A percentile compares a stretch with the other conserved stretches of the same genome.
Conservation (phyloP, 202 grass and related monocot genomes). For the Miscanthus sacchariflorus region DNA sequence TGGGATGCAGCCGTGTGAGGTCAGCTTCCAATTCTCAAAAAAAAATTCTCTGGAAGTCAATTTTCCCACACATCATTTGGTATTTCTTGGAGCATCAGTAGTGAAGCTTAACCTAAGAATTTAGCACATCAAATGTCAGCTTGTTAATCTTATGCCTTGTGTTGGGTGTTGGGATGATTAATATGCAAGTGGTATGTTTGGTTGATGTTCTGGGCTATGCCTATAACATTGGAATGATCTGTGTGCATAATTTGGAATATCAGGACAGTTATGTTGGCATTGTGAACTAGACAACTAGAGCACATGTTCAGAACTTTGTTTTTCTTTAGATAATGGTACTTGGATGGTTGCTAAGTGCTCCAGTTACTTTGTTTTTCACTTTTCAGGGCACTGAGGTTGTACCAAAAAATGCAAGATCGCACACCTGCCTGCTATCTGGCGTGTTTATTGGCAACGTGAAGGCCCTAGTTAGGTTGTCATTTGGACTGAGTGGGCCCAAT, state of each 20-base stretch:
- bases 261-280: background rate
- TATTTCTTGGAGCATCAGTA: slow-evolving; percentile 25
- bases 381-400: slow-evolving; percentile 75
- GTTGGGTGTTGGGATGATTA: background rate
- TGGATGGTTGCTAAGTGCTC: slow-evolving; percentile 11
- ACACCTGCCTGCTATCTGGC: slow-evolving; percentile 72
- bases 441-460: slow-evolving; percentile 63
- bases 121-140: background rate
- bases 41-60: background rate
- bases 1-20: slow-evolving; percentile 90
- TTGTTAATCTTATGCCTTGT: slow-evolving; percentile 5
- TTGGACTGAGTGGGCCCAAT: slow-evolving; percentile 72
- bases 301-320: background rate
- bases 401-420: slow-evolving; percentile 74
- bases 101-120: slow-evolving; percentile 5
- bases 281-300: background rate
- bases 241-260: background rate
- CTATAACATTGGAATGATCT: background rate
- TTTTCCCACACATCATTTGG: background rate
- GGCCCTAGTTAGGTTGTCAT: slow-evolving; percentile 73
- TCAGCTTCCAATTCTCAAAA: slow-evolving; percentile 36
- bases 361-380: slow-evolving; percentile 11
- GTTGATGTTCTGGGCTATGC: background rate
- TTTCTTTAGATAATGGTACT: background rate
- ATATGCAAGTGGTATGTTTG: background rate